Evolutionary conservation across 2,329 filamentous ascomycete species (phyloP).

Genomic region (Talaromyces funiculosus): DNA sequence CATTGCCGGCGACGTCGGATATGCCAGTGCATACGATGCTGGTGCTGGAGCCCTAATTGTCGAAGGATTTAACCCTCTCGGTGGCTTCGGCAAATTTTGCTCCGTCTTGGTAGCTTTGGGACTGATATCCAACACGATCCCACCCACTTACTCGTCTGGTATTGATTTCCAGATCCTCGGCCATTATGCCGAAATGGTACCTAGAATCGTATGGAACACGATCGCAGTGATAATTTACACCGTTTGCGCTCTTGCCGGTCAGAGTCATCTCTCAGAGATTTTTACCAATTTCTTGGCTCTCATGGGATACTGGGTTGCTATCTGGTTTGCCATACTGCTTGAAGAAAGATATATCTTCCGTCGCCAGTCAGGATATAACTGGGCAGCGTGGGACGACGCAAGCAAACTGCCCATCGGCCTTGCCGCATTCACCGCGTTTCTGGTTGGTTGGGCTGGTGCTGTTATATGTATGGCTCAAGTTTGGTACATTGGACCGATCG

Average conservation of each 20-base stretch:
- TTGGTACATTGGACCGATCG: slow-evolving; percentile 63
- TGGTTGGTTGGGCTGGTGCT: slow-evolving; percentile 60
- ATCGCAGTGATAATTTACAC: slow-evolving; percentile 58
- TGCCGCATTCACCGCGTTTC: slow-evolving; percentile 56
- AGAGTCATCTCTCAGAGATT: slow-evolving; percentile 55
- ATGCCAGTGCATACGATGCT: slow-evolving; percentile 51
- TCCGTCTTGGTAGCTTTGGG: slow-evolving; percentile 60
- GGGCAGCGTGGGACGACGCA: slow-evolving; percentile 56
- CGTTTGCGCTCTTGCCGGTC: slow-evolving; percentile 59
- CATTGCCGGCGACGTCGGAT: slow-evolving; percentile 47
- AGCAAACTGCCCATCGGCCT: slow-evolving; percentile 57
- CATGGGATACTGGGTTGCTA: slow-evolving; percentile 65
- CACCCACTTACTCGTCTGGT: slow-evolving; percentile 59
- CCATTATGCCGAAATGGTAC: slow-evolving; percentile 52
- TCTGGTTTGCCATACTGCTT: slow-evolving; percentile 57
- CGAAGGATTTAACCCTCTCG: slow-evolving; percentile 54
- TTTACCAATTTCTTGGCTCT: slow-evolving; percentile 65
- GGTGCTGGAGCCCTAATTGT: slow-evolving; percentile 62
- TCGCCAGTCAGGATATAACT: slow-evolving; percentile 49
- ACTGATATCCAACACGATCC: slow-evolving; percentile 60
- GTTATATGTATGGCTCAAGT: slow-evolving; percentile 64
- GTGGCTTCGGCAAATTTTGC: slow-evolving; percentile 61
- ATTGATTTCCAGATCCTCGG: slow-evolving; percentile 65
- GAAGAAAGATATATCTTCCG: slow-evolving; percentile 60
- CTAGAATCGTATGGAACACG: slow-evolving; percentile 61